Conservation (phyloP, 2,329 filamentous ascomycete genomes). For the Rutstroemia sp. region DNA sequence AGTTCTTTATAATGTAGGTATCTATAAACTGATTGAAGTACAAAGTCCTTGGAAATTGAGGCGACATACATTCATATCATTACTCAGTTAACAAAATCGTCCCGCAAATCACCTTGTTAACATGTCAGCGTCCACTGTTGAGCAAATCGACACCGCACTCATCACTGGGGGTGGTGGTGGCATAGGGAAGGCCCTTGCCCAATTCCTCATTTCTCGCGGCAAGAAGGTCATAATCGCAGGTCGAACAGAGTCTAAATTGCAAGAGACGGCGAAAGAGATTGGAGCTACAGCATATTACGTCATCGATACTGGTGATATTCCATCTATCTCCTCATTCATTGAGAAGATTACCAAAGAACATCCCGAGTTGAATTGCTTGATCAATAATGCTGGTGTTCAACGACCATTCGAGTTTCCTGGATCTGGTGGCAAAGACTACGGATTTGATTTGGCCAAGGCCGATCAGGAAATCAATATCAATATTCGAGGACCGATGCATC, state of each 20-base stretch:
- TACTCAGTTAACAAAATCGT: neutral
- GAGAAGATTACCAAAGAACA: slow-evolving; percentile 39
- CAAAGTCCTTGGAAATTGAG: no score
- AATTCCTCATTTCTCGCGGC: slow-evolving; percentile 28
- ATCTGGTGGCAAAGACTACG: slow-evolving; percentile 20
- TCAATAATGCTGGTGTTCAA: slow-evolving; percentile 55
- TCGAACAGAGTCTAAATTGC: slow-evolving; percentile 46
- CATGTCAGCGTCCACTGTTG: neutral
- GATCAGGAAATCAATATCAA: slow-evolving; percentile 53
- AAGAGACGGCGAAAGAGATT: slow-evolving; percentile 36
- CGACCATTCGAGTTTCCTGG: slow-evolving; percentile 39
- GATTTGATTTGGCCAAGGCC: slow-evolving; percentile 40
- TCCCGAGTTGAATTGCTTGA: slow-evolving; percentile 47
- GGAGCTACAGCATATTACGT: slow-evolving; percentile 43
- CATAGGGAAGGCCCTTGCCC: slow-evolving; percentile 41
- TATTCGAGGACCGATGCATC: slow-evolving; percentile 49
- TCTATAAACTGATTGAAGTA: no score
- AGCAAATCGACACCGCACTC: slow-evolving; percentile 29
- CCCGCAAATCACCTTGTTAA: neutral
- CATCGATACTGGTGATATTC: slow-evolving; percentile 41
- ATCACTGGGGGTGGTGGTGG: slow-evolving; percentile 45
- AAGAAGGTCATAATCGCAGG: slow-evolving; percentile 41
- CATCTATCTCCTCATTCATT: slow-evolving; percentile 38
- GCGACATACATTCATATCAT: neutral
- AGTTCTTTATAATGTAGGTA: no score